Conservation (phyloP, 2,329 filamentous ascomycete species). For the Lachnellula hyalina region DNA sequence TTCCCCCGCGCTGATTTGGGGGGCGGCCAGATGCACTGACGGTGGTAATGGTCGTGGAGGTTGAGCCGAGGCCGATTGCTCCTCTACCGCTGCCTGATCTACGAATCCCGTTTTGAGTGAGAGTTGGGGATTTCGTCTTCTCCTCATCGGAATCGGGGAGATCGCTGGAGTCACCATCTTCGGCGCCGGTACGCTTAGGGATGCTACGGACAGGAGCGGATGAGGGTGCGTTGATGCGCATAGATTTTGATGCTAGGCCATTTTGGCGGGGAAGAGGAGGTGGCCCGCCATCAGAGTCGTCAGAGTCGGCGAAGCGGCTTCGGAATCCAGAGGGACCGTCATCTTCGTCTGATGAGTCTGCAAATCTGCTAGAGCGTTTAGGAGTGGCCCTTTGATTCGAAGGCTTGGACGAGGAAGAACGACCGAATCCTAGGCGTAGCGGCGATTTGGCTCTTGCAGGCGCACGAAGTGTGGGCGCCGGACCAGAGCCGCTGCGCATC, state of each 20-base stretch:
- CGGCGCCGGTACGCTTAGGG: conserved; percentile 39
- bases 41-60: not conserved
- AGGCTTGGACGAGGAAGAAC: conserved; percentile 13
- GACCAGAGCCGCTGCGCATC: conserved; percentile 34
- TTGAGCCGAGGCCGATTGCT: conserved; percentile 16
- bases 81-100: conserved; percentile 34
- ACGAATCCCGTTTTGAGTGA: conserved; percentile 23
- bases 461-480: conserved; percentile 17
- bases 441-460: conserved; percentile 15
- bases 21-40: conserved; percentile 19
- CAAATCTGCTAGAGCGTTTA: conserved; percentile 26
- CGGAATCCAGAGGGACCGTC: conserved; percentile 28
- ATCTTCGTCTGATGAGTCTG: conserved; percentile 33
- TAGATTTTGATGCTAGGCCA: conserved; percentile 12
- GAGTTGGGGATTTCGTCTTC: conserved; percentile 9
- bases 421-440: conserved; percentile 22
- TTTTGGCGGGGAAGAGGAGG: conserved; percentile 17
- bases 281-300: conserved; percentile 50
- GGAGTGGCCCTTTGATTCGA: conserved; percentile 14
- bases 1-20: conserved; percentile 38
- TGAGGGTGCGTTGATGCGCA: conserved; percentile 16
- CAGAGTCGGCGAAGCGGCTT: conserved; percentile 55
- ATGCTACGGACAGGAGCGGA: conserved; percentile 42
- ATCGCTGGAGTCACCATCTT: conserved; percentile 56
- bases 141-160: conserved; percentile 56